A percentile compares a stretch with the other conserved stretches of the same genome.
phyloP scores from a whole-genome alignment of 202 grass and related monocot genomes.

The Cymbopogon flexuosus region DNA sequence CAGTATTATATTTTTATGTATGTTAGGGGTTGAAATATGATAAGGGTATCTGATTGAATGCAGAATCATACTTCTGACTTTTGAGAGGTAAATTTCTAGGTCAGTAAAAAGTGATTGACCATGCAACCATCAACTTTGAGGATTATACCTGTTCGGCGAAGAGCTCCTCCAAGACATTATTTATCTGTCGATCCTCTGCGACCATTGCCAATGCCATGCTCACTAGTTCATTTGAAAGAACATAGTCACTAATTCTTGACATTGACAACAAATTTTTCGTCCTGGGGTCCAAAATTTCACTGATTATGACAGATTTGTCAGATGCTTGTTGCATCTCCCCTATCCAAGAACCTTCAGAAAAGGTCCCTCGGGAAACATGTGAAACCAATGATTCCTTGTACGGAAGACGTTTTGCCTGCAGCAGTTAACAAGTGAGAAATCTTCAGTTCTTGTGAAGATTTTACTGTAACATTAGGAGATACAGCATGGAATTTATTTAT shows the following conservation, averaged over 20 bases:
- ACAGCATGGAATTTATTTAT: not conserved
- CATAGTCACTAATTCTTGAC: conserved; percentile 74
- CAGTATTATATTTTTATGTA: conserved; percentile 12
- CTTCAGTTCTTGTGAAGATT: not conserved
- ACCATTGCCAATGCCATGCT: conserved; percentile 83
- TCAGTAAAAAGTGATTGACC: not conserved
- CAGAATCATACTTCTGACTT: not conserved
- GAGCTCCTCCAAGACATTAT: conserved; percentile 67
- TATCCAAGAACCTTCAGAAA: conserved; percentile 75
- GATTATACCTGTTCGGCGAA: conserved; percentile 61
- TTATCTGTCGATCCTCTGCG: conserved; percentile 68
- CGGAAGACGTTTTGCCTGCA: conserved; percentile 69
- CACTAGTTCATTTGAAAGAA: conserved; percentile 85
- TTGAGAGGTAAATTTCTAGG: not conserved
- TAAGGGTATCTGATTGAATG: not conserved
- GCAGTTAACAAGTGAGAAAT: conserved; percentile 1
- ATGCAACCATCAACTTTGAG: not conserved
- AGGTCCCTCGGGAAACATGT: conserved; percentile 38
- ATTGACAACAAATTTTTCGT: conserved; percentile 63
- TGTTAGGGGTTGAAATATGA: not conserved
- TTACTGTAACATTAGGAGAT: not conserved
- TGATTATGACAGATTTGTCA: conserved; percentile 72
- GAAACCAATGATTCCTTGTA: conserved; percentile 34
- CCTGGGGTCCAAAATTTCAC: conserved; percentile 71
- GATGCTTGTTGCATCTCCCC: conserved; percentile 81